A percentile compares a stretch with the other conserved stretches of the same genome.
Conservation (phyloP, 164 flowering plant genomes). For the Liquidambar formosana region DNA sequence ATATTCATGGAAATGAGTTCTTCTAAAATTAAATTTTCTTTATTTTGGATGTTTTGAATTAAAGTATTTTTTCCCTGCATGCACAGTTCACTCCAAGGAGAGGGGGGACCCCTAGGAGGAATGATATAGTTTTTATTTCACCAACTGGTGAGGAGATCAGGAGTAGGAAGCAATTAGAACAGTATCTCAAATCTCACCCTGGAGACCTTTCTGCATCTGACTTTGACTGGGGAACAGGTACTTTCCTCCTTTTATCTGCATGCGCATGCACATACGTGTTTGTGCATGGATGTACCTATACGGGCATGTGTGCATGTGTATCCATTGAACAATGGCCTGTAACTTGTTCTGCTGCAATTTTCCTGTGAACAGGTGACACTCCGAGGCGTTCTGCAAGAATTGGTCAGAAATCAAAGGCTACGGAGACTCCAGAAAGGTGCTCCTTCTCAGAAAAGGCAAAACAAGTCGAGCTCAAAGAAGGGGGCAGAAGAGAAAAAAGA, state of each 20-base stretch:
- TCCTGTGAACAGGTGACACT: constrained; percentile 36
- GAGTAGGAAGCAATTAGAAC: constrained; percentile 39
- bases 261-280: too few relatives aligned
- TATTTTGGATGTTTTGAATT: too few relatives aligned
- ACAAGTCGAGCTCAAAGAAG: constrained; percentile 28
- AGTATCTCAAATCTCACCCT: constrained; percentile 46
- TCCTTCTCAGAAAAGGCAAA: constrained; percentile 38
- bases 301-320: neutral
- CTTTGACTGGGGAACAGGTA: constrained; percentile 59
- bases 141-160: constrained; percentile 59
- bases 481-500: constrained; percentile 24
- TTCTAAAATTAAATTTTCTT: too few relatives aligned
- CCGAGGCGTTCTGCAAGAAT: constrained; percentile 62
- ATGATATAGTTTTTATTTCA: constrained; percentile 35
- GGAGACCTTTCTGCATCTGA: constrained; percentile 44
- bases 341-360: neutral
- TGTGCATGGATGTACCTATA: too few relatives aligned
- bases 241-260: constrained; percentile 9
- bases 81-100: constrained; percentile 31
- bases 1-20: too few relatives aligned
- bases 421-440: constrained; percentile 38
- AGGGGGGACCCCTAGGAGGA: too few relatives aligned
- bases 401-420: constrained; percentile 43
- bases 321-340: neutral
- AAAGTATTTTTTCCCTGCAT: neutral